phyloP scores from a whole-genome alignment of 108 stramenopile species.

The Nannochloropsis gaditana region DNA sequence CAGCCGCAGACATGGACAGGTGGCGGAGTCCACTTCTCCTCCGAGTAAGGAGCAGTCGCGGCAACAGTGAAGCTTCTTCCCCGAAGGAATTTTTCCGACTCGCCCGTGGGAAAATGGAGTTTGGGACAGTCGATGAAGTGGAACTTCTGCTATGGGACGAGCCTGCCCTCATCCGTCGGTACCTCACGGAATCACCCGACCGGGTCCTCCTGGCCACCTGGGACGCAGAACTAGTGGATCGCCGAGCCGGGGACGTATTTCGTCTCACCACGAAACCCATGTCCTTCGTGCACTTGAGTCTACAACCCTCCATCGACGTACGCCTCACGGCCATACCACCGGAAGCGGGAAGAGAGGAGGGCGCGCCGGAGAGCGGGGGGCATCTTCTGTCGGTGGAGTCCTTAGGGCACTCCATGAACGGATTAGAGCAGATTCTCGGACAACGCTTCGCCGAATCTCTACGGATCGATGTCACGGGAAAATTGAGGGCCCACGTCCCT shows the following conservation, averaged over 20 bases:
- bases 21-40: no score
- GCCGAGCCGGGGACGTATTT: not conserved
- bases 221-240: not conserved
- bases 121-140: constrained; percentile 4
- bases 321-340: constrained; percentile 14
- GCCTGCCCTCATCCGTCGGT: not conserved
- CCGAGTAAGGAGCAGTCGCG: not conserved
- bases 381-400: constrained; percentile 2
- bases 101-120: not conserved
- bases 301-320: not conserved
- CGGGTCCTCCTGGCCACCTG: not conserved
- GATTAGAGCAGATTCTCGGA: not conserved
- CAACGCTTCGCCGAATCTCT: constrained; percentile 15
- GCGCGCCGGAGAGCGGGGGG: not conserved
- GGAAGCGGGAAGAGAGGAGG: not conserved
- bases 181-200: not conserved
- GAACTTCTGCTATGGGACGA: not conserved
- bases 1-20: not conserved
- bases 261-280: constrained; percentile 10
- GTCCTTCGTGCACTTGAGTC: not conserved
- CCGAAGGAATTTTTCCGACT: constrained; percentile 7
- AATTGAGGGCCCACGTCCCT: not conserved
- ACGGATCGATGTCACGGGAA: not conserved
- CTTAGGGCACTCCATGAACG: not conserved
- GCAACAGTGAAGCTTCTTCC: not conserved